A percentile compares a stretch with the other conserved stretches of the same genome.
phyloP scores from a whole-genome alignment of 768 basidiomycete species.

The Panus rudis region DNA sequence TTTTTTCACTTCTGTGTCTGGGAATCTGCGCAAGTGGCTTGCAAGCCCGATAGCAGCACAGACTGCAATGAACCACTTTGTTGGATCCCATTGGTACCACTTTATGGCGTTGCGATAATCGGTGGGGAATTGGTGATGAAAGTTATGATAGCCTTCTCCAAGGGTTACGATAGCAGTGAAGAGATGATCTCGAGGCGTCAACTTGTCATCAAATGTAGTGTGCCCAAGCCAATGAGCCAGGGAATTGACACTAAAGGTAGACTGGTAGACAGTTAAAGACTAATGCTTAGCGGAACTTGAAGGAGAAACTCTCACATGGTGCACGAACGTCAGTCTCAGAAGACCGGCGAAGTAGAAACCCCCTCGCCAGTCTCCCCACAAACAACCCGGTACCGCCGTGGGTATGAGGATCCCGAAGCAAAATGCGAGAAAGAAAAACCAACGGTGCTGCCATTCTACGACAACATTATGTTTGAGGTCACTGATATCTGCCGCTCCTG shows the following conservation, averaged over 20 bases:
- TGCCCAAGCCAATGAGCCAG: conserved; percentile 96
- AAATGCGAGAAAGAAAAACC: conserved; percentile 67
- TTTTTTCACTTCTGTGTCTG: conserved; percentile 70
- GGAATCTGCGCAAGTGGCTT: conserved; percentile 57
- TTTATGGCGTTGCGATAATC: conserved; percentile 95
- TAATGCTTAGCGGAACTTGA: neutral
- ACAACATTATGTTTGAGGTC: conserved; percentile 77
- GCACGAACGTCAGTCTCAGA: conserved; percentile 73
- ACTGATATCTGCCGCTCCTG: conserved; percentile 86
- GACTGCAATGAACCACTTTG: conserved; percentile 83
- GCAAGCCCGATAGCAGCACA: conserved; percentile 52
- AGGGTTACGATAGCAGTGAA: conserved; percentile 86
- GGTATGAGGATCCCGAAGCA: conserved; percentile 69
- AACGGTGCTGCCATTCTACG: conserved; percentile 81
- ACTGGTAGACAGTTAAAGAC: conserved; percentile 35
- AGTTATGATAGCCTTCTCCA: conserved; percentile 97
- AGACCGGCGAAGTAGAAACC: conserved; percentile 83
- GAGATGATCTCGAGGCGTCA: conserved; percentile 84
- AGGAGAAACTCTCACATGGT: conserved; percentile 59
- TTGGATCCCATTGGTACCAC: conserved; percentile 91
- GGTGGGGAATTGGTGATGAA: conserved; percentile 97
- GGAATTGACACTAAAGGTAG: conserved; percentile 95
- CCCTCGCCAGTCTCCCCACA: conserved; percentile 83
- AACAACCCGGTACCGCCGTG: conserved; percentile 65
- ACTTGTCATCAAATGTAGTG: conserved; percentile 89